Conservation (phyloP, 169 alveolate genomes). For the Eimeria tenella region DNA sequence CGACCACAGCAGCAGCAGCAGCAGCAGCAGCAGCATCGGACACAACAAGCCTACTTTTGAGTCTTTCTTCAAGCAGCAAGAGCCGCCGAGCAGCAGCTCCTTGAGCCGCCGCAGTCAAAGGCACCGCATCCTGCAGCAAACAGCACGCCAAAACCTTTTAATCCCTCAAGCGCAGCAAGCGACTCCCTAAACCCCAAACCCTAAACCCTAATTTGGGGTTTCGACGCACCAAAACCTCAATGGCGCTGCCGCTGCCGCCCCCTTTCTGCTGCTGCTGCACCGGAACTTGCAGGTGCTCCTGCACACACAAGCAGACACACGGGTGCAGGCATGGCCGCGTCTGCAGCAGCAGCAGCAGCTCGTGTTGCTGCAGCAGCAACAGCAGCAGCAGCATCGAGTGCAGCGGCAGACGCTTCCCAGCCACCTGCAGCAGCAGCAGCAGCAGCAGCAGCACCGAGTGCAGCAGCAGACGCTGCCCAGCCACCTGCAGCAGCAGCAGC, state of each 20-base stretch:
- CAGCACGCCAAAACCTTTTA: neutral
- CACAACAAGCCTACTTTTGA: neutral
- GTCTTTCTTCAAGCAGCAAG: neutral
- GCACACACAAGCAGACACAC: neutral
- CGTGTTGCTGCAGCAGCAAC: neutral
- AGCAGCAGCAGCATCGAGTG: neutral
- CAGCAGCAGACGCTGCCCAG: neutral
- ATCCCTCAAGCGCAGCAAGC: too few species aligned
- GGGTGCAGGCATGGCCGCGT: conserved; percentile 1
- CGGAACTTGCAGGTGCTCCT: conserved; percentile 30
- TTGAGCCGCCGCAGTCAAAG: neutral
- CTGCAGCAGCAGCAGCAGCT: conserved; percentile 36
- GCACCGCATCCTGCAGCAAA: conserved; percentile 31
- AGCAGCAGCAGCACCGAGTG: neutral
- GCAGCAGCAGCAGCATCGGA: conserved; percentile 1
- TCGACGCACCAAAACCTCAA: conserved; percentile 27
- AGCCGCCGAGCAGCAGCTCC: conserved; percentile 17
- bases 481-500: neutral
- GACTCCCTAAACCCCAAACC: conserved; percentile 15
- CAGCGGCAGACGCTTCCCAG: neutral
- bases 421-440: neutral
- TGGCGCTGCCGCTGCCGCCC: neutral
- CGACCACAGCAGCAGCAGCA: neutral
- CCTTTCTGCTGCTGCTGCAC: neutral
- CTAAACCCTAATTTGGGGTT: neutral